Base-by-base conservation (phyloP, 2,329 filamentous ascomycete species). In the Karstenula rhodostoma region DNA sequence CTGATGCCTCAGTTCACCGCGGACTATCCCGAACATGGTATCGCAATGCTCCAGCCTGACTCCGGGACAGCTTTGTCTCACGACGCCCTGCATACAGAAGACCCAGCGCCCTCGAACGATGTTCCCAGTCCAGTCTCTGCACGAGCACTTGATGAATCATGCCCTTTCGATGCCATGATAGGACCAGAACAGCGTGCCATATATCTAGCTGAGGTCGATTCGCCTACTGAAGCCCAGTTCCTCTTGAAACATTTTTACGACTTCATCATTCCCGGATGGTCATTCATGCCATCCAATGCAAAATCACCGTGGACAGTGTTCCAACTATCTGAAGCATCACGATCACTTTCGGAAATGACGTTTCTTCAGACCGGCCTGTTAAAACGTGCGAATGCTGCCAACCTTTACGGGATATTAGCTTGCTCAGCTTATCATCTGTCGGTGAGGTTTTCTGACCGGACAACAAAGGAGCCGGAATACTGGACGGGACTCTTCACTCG, bases 211-310 rank as follows among this genome's bases (percentile, higher is more conserved):
- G 59, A 61, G 22, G 48, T 61, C 15, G 47, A 53, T n/a, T 61
- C 59, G 4, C 37, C 42, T 4, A 23, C 43, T 2, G 59, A 61
- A 44, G 55, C 59, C 9, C 56, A 61, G 35, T 57, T 60, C 40
- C 62, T 64, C n/a, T 49, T 64, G 15, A 59, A 57, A 33, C 60
- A 64, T 35, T 64, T 62, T 37, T 25, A 59, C 35, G 52, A 58
- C 55, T 32, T 35, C 40, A 32, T 60, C 48, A 35, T 61, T 54
- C n/a, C 59, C 43, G 42, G 54, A 59, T 33, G 59, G 57, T 43
- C 61, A 27, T 57, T 57, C 23, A 60, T 60, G 47, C 44, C 53
- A 15, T 33, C 40, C n/a, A 35, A 54, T 33, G 23, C 47, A 10
- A 61, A 64, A 32, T 59, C 59, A 7, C 59, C 56, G 4, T 64